These are phyloP conservation scores for Jamesozyma piceae DNA, from an alignment of 805 yeast species.

Conservation along the genomic window DNA sequence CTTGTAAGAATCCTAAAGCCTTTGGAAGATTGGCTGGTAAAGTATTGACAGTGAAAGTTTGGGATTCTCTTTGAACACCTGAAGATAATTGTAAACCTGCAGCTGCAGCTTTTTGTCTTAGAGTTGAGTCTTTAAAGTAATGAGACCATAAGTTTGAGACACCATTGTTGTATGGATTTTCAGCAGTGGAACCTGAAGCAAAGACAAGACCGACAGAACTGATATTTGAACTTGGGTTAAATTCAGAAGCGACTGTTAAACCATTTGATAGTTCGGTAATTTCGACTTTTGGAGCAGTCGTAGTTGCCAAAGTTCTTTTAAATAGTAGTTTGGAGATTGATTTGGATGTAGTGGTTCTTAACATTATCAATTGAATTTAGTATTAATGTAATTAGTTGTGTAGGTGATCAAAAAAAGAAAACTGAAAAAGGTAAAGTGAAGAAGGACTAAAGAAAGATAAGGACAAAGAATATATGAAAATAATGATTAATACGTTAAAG, in stretches of 20 bases:
- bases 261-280: constrained; percentile 69
- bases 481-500: no score
- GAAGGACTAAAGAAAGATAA: no score
- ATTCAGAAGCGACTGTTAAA: constrained; percentile 60
- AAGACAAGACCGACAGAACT: constrained; percentile 61
- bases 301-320: constrained; percentile 3
- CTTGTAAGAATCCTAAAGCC: constrained; percentile 46
- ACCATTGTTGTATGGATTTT: constrained; percentile 77
- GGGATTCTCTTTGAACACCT: constrained; percentile 50
- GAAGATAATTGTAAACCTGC: constrained; percentile 51
- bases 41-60: constrained; percentile 51
- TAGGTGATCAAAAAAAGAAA: neutral
- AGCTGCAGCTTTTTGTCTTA: constrained; percentile 28
- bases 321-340: neutral
- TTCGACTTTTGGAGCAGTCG: constrained; percentile 44
- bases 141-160: constrained; percentile 56
- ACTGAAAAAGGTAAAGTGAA: neutral
- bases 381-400: neutral
- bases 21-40: constrained; percentile 36
- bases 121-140: constrained; percentile 31
- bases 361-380: constrained; percentile 1
- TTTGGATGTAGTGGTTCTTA: constrained; percentile 16
- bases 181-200: constrained; percentile 74
- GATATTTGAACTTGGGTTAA: constrained; percentile 39
- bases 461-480: no score